These are phyloP conservation scores for Parietaria judaica DNA, from an alignment of 306 rosid genomes.

Conservation along the genomic window DNA sequence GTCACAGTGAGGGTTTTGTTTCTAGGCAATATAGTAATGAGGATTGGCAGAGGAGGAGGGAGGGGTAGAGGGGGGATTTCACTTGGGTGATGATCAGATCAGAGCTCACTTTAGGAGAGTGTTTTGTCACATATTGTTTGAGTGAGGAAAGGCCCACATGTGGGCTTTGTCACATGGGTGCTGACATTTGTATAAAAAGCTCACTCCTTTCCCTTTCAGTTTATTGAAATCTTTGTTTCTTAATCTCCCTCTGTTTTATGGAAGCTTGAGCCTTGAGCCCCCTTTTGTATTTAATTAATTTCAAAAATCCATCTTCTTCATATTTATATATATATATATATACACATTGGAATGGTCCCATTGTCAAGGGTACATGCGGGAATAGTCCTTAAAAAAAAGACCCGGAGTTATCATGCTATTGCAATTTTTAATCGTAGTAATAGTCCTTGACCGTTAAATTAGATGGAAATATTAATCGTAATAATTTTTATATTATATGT, in stretches of 20 bases:
- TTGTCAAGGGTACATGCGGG: too few species aligned
- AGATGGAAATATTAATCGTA: too few species aligned
- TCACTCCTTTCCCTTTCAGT: slow-evolving; percentile 22
- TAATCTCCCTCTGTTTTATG: slow-evolving; percentile 16
- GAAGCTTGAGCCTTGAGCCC: slow-evolving; percentile 28
- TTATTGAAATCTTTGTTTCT: slow-evolving; percentile 30
- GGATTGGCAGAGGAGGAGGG: not conserved
- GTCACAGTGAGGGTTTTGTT: slow-evolving; percentile 1
- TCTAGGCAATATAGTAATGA: not conserved
- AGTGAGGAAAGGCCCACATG: slow-evolving; percentile 27
- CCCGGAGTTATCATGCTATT: too few species aligned
- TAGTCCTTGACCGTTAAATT: too few species aligned
- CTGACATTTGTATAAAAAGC: slow-evolving; percentile 31
- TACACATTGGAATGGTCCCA: too few species aligned
- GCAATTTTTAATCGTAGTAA: too few species aligned
- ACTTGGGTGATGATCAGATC: slow-evolving; percentile 8
- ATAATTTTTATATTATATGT: too few species aligned
- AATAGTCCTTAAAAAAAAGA: too few species aligned
- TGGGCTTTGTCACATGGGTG: slow-evolving; percentile 39
- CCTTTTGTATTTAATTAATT: slow-evolving; percentile 3
- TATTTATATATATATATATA: not conserved
- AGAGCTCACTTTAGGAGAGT: slow-evolving; percentile 22
- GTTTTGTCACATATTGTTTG: slow-evolving; percentile 26
- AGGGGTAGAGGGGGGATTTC: slow-evolving; percentile 18
- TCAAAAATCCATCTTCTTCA: not conserved